Evolutionary conservation across 495 filamentous ascomycete species (phyloP).

Genomic region (Friedmanniomyces endolithicus): DNA sequence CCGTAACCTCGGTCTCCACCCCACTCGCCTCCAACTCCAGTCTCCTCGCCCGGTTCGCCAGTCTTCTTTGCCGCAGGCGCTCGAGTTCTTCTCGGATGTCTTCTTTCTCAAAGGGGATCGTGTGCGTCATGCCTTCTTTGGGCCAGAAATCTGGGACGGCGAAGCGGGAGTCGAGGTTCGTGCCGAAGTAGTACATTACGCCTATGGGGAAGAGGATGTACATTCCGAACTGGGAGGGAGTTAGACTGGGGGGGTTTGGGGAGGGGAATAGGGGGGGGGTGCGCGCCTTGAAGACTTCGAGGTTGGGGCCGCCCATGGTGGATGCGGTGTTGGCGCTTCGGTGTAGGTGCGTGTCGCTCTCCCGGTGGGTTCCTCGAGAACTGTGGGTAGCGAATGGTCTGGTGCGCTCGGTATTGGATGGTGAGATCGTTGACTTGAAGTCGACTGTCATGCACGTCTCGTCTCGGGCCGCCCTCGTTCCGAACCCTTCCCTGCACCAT

Average conservation of each 20-base stretch:
- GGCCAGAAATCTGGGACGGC: constrained; percentile 88
- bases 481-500: not conserved
- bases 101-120: constrained; percentile 75
- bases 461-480: not conserved
- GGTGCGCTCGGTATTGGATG: not conserved
- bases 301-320: constrained; percentile 70
- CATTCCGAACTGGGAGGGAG: constrained; percentile 67
- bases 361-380: not conserved
- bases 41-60: constrained; percentile 47
- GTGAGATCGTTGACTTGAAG: not conserved
- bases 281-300: constrained; percentile 88
- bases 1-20: constrained; percentile 16
- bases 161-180: constrained; percentile 90
- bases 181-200: constrained; percentile 99
- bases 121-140: constrained; percentile 68
- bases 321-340: constrained; percentile 10
- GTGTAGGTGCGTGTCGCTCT: not conserved
- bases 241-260: not conserved
- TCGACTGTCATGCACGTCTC: not conserved
- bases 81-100: constrained; percentile 72
- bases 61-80: constrained; percentile 49
- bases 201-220: constrained; percentile 98
- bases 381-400: not conserved
- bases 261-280: not conserved
- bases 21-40: constrained; percentile 42